Evolutionary conservation across 352 stramenopile genomes (phyloP), one percentile per base, ranked within the genome.

Genomic region (Phytophthora sojae): DNA sequence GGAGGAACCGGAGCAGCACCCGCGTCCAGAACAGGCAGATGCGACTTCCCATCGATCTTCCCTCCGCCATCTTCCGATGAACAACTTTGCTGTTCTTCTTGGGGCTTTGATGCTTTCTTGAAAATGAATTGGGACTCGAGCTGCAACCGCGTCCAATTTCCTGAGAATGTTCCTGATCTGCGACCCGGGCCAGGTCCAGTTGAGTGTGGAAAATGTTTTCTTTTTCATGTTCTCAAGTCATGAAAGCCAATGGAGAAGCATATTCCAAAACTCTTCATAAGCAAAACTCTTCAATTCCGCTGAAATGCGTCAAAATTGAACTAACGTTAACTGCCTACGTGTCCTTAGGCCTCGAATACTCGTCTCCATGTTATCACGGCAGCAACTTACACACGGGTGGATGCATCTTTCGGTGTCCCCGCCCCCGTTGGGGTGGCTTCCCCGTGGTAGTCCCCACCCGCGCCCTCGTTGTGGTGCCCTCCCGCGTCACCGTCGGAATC

Each of bases 1-100:
- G 81, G 44, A 92, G 64, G 49, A 91, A 73, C 51, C 86, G 86
- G 39, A 94, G 66, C 12, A 88, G 12, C 69, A 81, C 66, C 4
- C 82, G 79, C 37, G 75, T 69, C 56, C 64, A 80, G 5, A 85
- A 61, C 39, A 70, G 61, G 17, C 66, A 74, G 12, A 76, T 29
- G 1, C 57, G 35, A 49, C 30, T 67, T 19, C 44, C 29, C 47
- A 23, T 26, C 7, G 35, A 52, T 51, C 9, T 47, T 47, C 21
- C 61, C 21, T 44, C 58, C 17, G 49, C 50, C 68, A 75, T 75
- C 5, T 12, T 39, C 21, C 8, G 39, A 47, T 47, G 15, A 47
- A 17, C 39, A 47, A 6, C 39, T 21, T 17, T 29, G 55, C 32
- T 14, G 11, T 42, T 39, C 8, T 44, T 29, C 4, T 44, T 44